These are phyloP conservation scores for Rhynchospora breviuscula DNA, from an alignment of 176 grass and related monocot genomes.

Conservation along the genomic window DNA sequence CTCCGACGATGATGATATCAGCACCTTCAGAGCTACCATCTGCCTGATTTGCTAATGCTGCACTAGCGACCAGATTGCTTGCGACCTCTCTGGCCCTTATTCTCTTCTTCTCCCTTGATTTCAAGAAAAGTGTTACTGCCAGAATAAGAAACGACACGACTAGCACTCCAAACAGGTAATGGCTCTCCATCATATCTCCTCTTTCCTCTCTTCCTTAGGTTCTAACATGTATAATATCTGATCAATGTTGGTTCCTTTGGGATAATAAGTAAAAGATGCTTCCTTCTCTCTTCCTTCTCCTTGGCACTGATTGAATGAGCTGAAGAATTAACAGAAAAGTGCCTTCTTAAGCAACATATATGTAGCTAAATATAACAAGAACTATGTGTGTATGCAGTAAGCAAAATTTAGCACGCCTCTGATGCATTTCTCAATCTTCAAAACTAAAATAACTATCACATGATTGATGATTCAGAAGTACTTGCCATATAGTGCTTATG, in stretches of 20 bases:
- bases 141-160: conserved; percentile 50
- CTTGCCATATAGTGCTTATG: no score
- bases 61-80: neutral
- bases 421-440: no score
- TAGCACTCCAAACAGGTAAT: conserved; percentile 25
- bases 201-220: neutral
- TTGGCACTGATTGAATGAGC: no score
- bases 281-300: neutral
- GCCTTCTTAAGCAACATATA: no score
- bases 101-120: neutral
- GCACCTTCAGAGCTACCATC: conserved; percentile 4
- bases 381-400: no score
- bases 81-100: neutral
- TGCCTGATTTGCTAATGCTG: neutral
- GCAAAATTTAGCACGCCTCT: no score
- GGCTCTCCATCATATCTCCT: conserved; percentile 15
- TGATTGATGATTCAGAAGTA: no score
- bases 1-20: conserved; percentile 88
- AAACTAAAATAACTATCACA: no score
- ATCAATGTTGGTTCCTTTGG: neutral
- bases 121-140: conserved; percentile 24
- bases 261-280: no score
- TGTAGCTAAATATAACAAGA: no score
- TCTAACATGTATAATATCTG: neutral
- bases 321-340: no score